Conservation (phyloP, 176 grass and related monocot genomes). For the Triticum urartu region DNA sequence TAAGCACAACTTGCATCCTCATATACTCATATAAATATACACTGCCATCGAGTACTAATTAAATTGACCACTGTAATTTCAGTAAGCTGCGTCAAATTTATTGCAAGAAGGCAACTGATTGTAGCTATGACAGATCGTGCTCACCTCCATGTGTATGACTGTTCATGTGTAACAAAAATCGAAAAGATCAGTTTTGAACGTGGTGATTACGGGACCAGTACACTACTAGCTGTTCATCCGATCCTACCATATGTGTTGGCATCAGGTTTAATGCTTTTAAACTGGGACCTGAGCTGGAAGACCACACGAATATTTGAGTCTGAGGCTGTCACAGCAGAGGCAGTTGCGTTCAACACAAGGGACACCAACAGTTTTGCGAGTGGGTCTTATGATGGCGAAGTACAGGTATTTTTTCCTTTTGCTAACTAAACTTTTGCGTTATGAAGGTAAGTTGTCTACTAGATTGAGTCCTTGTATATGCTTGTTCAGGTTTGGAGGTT, state of each 20-base stretch:
- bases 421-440: neutral
- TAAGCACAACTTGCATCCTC: no score
- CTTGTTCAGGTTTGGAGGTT: neutral
- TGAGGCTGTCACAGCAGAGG: no score
- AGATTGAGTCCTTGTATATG: neutral
- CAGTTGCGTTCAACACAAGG: neutral
- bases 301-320: neutral
- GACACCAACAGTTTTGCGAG: neutral
- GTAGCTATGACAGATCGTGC: neutral
- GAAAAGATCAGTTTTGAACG: neutral
- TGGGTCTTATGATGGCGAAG: neutral
- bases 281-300: neutral
- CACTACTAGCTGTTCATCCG: neutral
- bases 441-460: neutral
- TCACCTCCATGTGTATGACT: neutral
- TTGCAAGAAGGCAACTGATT: neutral
- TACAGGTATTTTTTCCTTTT: neutral
- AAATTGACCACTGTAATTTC: no score
- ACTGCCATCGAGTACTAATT: no score
- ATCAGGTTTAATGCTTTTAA: neutral
- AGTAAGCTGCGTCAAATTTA: neutral
- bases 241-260: neutral
- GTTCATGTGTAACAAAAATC: neutral
- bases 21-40: no score
- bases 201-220: neutral